A percentile compares a stretch with the other conserved stretches of the same genome.
Evolutionary conservation across 228 moss, liverwort and hornwort species (phyloP).

Genomic region (Sphagnum fallax): DNA sequence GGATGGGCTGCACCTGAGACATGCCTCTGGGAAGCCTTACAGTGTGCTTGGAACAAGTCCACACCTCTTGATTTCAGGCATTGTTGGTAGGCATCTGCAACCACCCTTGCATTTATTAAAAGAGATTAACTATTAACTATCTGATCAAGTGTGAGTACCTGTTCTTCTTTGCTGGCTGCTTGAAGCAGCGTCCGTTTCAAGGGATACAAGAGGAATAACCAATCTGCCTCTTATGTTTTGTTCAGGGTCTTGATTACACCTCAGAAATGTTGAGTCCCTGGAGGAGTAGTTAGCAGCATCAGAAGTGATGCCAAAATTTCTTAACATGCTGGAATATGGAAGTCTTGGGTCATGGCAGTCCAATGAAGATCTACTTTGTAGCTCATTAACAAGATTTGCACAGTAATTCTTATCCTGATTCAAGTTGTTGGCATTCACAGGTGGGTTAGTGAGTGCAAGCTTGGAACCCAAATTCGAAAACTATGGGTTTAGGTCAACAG

Average conservation of each 20-base stretch:
- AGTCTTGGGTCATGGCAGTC: too few species aligned
- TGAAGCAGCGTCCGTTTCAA: not conserved
- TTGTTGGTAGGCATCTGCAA: slow-evolving; percentile 40
- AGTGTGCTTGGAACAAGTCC: slow-evolving; percentile 55
- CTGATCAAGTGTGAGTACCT: not conserved
- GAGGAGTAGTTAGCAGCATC: too few species aligned
- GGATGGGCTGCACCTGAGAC: slow-evolving; percentile 6
- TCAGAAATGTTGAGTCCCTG: too few species aligned
- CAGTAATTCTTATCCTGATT: not conserved
- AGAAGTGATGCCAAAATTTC: too few species aligned
- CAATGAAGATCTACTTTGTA: too few species aligned
- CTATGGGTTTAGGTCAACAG: not conserved
- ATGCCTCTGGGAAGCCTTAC: slow-evolving; percentile 31
- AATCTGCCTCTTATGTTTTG: too few species aligned
- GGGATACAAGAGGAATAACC: too few species aligned
- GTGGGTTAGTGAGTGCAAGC: slow-evolving; percentile 45
- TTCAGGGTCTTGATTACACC: too few species aligned
- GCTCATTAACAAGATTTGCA: too few species aligned
- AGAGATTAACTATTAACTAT: not conserved
- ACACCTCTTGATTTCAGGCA: slow-evolving; percentile 62
- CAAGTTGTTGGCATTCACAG: slow-evolving; percentile 15
- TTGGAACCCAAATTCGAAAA: slow-evolving; percentile 19
- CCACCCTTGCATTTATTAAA: too few species aligned
- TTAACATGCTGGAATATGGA: too few species aligned
- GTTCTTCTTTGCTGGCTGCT: not conserved